Base-by-base conservation (phyloP, 768 basidiomycete genomes). In the Tylopilus rubrobrunneus region DNA sequence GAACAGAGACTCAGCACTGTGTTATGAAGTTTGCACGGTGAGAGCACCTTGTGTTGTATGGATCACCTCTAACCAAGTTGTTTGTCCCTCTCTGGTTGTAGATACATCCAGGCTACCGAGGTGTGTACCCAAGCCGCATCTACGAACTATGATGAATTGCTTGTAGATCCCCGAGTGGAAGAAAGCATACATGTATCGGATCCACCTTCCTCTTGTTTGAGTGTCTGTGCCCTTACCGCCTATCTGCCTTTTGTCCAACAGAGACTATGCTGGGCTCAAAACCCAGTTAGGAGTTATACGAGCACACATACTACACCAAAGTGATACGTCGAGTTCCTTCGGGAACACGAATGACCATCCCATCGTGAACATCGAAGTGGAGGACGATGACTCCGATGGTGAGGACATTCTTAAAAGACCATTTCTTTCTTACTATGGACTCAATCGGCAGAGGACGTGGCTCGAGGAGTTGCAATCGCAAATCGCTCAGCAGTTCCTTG, bases 211-310 rank as follows among this genome's bases (percentile, higher is more conserved):
- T 48, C 34, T 41, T 34, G n/a, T 46, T 37, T 15, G 7, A 21
- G 10, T 27, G 5, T 7, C 19, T 21, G 23, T 36, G 4, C 12
- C 5, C 56, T 59, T 27, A 55, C 53, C 41, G 23, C 6, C 8
- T 37, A 48, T 52, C 7, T 42, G 3, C 23, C 43, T 45, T 43
- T 41, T 28, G 17, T 28, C 27, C 31, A 36, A 34, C 58, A 91
- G 89, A 64, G 82, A 91, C 65, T 92, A 91, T 62, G 78, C 78
- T 2, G 80, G 77, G 9, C 78, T 92, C 15, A 90, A 90, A 69
- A 85, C 81, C 57, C 74, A 76, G 14, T 84, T 91, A 23, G 73
- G 74, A 14, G 76, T 76, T 2, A 81, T 89, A 51, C 77, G 77
- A 33, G 72, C 70, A 51, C 48, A 48, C 17, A 19, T 29, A 14